Base-by-base conservation (phyloP, 371 early-diverging fungal genomes). In the Mucor racemosus region DNA sequence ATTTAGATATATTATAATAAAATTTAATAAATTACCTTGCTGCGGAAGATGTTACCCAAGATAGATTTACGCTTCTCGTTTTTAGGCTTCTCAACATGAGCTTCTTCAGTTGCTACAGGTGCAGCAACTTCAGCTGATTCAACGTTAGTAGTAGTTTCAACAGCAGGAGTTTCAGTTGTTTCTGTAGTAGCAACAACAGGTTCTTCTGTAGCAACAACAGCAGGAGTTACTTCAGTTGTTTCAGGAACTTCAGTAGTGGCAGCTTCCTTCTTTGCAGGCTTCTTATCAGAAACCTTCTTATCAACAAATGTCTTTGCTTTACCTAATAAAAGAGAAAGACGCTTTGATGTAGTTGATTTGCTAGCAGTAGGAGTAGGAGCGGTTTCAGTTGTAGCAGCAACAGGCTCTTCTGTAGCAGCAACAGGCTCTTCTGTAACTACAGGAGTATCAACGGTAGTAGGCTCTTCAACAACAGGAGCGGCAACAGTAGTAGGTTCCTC, bases 41-140 rank as follows among this genome's bases (percentile, higher is more conserved):
- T 58, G 21, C 72, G 72, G 68, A 72, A 72, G n/a, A 72, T 57
- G 54, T 54, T 56, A 56, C 60, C 63, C 46, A 72, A 61, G 54
- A 72, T 53, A n/a, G 72, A 72, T 57, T 69, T 69, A 44, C 74
- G 66, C 67, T 73, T 63, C 31, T 66, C 67, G 26, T 34, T 15
- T 39, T 72, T 64, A 13, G 60, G 60, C 31, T 35, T 55, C 26
- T 65, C 42, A 7, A 21, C 33, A 40, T 60, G 17, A 26, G 60
- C 34, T 57, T 64, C 57, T 42, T 34, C 33, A 14, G 56, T 17
- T 35, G 33, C 17, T 14, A n/a, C n/a, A n/a, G 46, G 9, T 10
- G 44, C 19, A n/a, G 53, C n/a, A n/a, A n/a, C n/a, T n/a, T n/a
- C n/a, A n/a, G n/a, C n/a, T n/a, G n/a, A 19, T 35, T 36, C 66